Base-by-base conservation (phyloP, 176 grass and related monocot species). In the Eragrostis nindensis region DNA sequence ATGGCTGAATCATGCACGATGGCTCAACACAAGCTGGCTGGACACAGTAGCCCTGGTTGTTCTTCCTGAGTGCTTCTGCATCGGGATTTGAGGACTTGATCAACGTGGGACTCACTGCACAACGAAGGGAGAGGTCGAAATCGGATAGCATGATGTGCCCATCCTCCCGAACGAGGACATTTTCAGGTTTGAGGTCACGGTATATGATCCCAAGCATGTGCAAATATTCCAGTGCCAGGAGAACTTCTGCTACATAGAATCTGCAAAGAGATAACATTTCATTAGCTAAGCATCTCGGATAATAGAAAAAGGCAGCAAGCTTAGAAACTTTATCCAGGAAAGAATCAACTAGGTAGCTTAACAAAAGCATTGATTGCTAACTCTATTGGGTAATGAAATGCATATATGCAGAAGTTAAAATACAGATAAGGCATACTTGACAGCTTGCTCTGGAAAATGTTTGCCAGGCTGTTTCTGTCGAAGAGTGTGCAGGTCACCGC, bases 191-290 rank as follows among this genome's bases (percentile, higher is more conserved):
- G 32, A 96, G 87, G 66, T 96, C 93, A 7, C 93, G 82, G 79
- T 96, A 96, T 92, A 96, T 86, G 27, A 96, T 85, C 15, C 93
- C 93, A 2, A 96, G 84, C 93, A 92, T 96, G 85, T 96, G 93
- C 39, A 95, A 83, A 74, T 95, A 95, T 71, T 95, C 93, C 41
- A 92, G 12, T 13, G 93, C 93, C 18, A 96, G 71, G 68, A 96
- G 88, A 47, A 96, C 40, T 82, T 96, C 93, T 59, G 93, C 90
- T 73, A 92, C 87, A 7, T 96, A 96, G 78, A 96, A 96, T 72
- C 90, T 96, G 90, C 66, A 86, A 71, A 25, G 5, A 19, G 13
- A 73, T 8, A 79, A 19, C 5, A 46, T 73, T 71, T 55, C 24
- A 73, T 85, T 66, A 73, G 57, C 15, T 2, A 79, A 43, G 2